Evolutionary conservation across 148 eudicot genomes (phyloP), one percentile per base, ranked within the genome.

Genomic region (Nepenthes mirabilis): DNA sequence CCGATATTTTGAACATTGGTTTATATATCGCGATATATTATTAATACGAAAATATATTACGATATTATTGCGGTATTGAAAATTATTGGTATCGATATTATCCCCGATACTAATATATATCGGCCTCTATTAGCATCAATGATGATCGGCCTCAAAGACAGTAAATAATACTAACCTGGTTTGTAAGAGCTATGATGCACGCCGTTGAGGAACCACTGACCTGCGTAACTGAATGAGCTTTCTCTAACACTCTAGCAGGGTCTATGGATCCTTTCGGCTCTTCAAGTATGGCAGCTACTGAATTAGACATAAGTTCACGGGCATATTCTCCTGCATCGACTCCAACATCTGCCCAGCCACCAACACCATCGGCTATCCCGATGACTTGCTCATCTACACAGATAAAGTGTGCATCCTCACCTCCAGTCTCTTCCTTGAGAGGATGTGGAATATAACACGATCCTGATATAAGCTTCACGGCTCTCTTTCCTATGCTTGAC

Each of bases 301-400:
- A 83, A 69, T 85, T 79, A 62, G 86, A 83, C 98, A 91, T 91
- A 69, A 88, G 95, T 67, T 77, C 78, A 59, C 96, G 88, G 60
- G 98, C 81, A 75, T 86, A 93, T 57, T 61, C 33, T n/a, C 98
- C 98, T 4, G 98, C 88, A 82, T 93, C 79, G 60, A 90, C 77
- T 61, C 95, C 95, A 52, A 83, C 79, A 53, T 84, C 95, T 47
- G 97, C 91, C 97, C 97, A 93, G 36, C 98, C 96, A 75, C 98
- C 98, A 71, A 93, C 98, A 43, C 98, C 98, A 79, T 93, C 98
- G 6, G 98, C 98, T 57, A 93, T 84, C 35, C 98, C 98, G 67
- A 93, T 75, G 33, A 65, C 85, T 69, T 75, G 78, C 66, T 82
- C 75, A 51, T 82, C 82, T 14, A 60, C 82, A 69, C 88, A 86